Evolutionary conservation across 495 filamentous ascomycete species (phyloP), one percentile per base, ranked within the genome.

Genomic region (Platismatia glauca): DNA sequence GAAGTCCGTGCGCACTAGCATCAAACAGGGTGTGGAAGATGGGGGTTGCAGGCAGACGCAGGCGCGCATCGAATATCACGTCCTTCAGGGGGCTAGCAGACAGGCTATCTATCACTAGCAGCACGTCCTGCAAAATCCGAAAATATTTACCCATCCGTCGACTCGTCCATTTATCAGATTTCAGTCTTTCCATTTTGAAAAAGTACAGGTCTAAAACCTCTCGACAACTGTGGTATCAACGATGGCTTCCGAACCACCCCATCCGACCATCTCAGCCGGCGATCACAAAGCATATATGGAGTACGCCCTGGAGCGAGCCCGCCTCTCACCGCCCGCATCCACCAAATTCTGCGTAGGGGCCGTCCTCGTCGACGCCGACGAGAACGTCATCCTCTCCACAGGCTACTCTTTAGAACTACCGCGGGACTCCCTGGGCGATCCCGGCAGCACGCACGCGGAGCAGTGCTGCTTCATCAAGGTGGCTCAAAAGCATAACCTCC

Each of bases 401-500:
- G 72, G 71, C 3, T 71, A 74, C 53, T 66, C 72, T 27, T 56
- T 73, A 33, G 72, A 73, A 66, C 67, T 76, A 12, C 69, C 71
- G 0, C 60, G 67, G 2, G 68, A 76, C 35, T 61, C 67, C 24
- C 70, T 70, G 0, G 73, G 70, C 57, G 75, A 78, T 63, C 74
- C 71, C 20, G 76, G 70, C 16, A 73, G 66, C 29, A 78, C 72
- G 16, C 75, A 78, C 57, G 75, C 76, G 38, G 59, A 60, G 46
- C 59, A 79, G 48, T 78, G 75, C 71, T 79, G 74, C 68, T 74
- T 79, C 67, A 76, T 78, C 67, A 79, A 80, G 65, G 69, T 78
- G 39, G 72, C 76, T 24, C 70, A 78, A 16, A 55, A 69, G 59
- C 64, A 79, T 55, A 67, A 68, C 34, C 38, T 81, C 20, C 69